phyloP scores from a whole-genome alignment of 2,329 filamentous ascomycete genomes.

The Aaosphaeria arxii region DNA sequence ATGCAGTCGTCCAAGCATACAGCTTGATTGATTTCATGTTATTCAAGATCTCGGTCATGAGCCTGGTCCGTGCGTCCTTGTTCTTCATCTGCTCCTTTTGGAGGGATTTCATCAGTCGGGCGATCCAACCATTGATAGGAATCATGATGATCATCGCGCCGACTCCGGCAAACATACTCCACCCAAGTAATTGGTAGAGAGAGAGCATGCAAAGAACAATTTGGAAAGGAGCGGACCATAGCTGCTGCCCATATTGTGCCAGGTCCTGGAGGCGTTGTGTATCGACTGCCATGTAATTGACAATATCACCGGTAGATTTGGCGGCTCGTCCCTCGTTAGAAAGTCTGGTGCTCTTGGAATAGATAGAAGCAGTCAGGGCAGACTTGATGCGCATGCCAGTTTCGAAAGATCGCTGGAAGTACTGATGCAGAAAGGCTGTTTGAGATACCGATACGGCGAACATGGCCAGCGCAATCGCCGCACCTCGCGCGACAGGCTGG shows the following conservation, averaged over 20 bases:
- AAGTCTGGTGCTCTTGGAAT: constrained; percentile 82
- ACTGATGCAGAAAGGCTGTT: constrained; percentile 91
- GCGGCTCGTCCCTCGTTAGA: constrained; percentile 88
- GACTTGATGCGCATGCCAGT: constrained; percentile 97
- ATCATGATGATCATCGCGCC: constrained; percentile 97
- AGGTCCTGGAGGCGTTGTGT: constrained; percentile 93
- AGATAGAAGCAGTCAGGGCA: constrained; percentile 84
- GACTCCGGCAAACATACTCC: constrained; percentile 93
- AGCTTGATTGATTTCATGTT: constrained; percentile 99
- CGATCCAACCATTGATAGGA: constrained; percentile 89
- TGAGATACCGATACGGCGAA: constrained; percentile 83
- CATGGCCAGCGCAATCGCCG: constrained; percentile 87
- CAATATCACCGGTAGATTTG: constrained; percentile 95
- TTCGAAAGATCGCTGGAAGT: constrained; percentile 93
- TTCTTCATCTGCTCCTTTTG: constrained; percentile 99
- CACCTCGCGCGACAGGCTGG: constrained; percentile 78
- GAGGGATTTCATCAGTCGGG: constrained; percentile 86
- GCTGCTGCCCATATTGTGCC: constrained; percentile 89
- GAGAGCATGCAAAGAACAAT: constrained; percentile 95
- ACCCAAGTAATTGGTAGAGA: constrained; percentile 89
- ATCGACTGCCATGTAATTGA: constrained; percentile 99
- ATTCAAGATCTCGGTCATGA: constrained; percentile 97
- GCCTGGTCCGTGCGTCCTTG: constrained; percentile 86
- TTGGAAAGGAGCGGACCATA: constrained; percentile 97
- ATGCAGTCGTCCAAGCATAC: constrained; percentile 94